These are phyloP conservation scores for Stenocarpella maydis DNA, from an alignment of 2,329 filamentous ascomycete genomes.

Conservation along the genomic window DNA sequence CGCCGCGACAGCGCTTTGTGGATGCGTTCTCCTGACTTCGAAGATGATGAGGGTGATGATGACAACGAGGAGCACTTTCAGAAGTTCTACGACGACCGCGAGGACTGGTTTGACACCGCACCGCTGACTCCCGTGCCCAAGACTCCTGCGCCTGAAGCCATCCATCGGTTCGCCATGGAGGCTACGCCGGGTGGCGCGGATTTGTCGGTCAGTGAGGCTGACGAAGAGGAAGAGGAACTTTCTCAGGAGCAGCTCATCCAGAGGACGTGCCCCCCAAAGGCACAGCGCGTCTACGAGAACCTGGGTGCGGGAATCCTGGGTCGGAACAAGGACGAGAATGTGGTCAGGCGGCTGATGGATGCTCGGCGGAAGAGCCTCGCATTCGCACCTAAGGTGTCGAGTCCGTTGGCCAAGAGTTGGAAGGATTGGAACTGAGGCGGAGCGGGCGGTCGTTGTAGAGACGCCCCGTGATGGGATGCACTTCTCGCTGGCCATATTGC, in stretches of 20 bases:
- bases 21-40: slow-evolving; percentile 62
- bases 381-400: slow-evolving; percentile 78
- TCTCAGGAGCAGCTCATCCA: slow-evolving; percentile 53
- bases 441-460: neutral
- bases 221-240: slow-evolving; percentile 43
- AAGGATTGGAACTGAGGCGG: slow-evolving; percentile 55
- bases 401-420: slow-evolving; percentile 65
- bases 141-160: slow-evolving; percentile 63
- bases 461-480: neutral
- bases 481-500: neutral
- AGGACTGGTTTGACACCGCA: slow-evolving; percentile 44
- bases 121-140: slow-evolving; percentile 65
- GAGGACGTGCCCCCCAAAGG: slow-evolving; percentile 64
- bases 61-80: slow-evolving; percentile 46
- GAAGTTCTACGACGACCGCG: slow-evolving; percentile 51
- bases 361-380: slow-evolving; percentile 80
- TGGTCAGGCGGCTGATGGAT: slow-evolving; percentile 72
- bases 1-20: slow-evolving; percentile 64
- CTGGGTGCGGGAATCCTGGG: slow-evolving; percentile 56
- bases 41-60: slow-evolving; percentile 41
- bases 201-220: slow-evolving; percentile 49
- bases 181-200: slow-evolving; percentile 48
- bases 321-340: slow-evolving; percentile 61
- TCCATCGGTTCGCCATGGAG: slow-evolving; percentile 61
- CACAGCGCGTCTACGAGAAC: slow-evolving; percentile 45